Evolutionary conservation across 2,329 filamentous ascomycete species (phyloP), one percentile per base, ranked within the genome.

Genomic region (Pseudopyrenochaeta lycopersici): DNA sequence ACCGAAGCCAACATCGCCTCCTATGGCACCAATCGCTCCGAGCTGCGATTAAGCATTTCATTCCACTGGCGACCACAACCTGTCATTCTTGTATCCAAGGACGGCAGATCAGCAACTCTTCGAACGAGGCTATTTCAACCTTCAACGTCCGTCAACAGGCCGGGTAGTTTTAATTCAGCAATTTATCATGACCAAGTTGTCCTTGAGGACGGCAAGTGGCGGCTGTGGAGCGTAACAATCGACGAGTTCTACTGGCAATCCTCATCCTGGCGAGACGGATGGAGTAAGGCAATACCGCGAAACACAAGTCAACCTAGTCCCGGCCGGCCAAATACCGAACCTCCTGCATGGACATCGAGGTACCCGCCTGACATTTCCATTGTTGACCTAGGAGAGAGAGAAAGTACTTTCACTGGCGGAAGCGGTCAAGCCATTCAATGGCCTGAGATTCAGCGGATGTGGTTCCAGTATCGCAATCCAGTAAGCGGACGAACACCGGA

Each of bases 101-200:
- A 70, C 43, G 67, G 67, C 9, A 57, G 62, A 11, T 64, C 61
- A 4, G 63, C 66, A 6, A 65, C 60, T 10, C 21, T 70, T 1
- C 54, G 66, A 14, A 58, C 67, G 11, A 46, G 58, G 39, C 39
- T 67, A 7, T 54, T 68, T 7, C 66, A 69, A 40, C 67, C 66
- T 4, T 67, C 64, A 1, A 70, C 66, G 2, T 63, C 61, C 3
- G 21, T 50, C 18, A 48, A 36, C 15, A 66, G 60, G 56, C 46
- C 58, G 1, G 66, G 66, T 2, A 57, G 52, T 20, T 67, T 68
- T 54, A 67, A 68, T 46, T 54, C 54, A 20, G 67, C 64, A 0
- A 68, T 70, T 4, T 67, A 68, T 46, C 64, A 70, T 33, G 64
- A 68, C 48, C 67, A 70, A 42, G 58, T 68, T 30, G 63, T 68